These are phyloP conservation scores for Rhododendron simsii DNA, from an alignment of 148 eudicot genomes.

Conservation along the genomic window DNA sequence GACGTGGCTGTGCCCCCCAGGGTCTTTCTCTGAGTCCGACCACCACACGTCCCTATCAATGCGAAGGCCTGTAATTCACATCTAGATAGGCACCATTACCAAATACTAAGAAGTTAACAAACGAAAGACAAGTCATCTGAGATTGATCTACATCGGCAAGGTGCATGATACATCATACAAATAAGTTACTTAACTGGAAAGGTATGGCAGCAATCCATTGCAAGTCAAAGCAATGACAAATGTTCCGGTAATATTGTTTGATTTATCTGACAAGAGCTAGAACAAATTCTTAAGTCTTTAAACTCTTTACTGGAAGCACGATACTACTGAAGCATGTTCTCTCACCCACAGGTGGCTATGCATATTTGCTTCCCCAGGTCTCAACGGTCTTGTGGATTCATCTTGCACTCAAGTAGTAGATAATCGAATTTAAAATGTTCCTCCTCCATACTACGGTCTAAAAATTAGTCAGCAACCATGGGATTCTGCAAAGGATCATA, in stretches of 20 bases:
- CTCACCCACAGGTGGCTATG: not conserved
- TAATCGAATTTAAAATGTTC: not conserved
- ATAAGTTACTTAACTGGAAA: not conserved
- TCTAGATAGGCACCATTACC: slow-evolving; percentile 5
- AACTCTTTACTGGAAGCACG: not conserved
- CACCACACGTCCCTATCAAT: slow-evolving; percentile 42
- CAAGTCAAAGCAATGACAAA: slow-evolving; percentile 5
- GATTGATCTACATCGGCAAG: not conserved
- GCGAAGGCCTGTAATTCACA: slow-evolving; percentile 50
- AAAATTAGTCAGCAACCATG: too few relatives aligned
- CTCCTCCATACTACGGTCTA: too few relatives aligned
- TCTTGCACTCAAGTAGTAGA: not conserved
- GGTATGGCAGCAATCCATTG: not conserved
- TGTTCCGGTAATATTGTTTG: not conserved
- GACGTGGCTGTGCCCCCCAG: too few relatives aligned
- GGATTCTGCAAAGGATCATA: not conserved
- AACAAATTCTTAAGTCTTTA: not conserved
- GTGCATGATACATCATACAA: not conserved
- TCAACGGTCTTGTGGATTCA: not conserved
- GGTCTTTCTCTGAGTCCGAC: too few relatives aligned
- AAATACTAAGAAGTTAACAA: not conserved
- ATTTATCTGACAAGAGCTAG: too few relatives aligned
- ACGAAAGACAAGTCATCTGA: not conserved
- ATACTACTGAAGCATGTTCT: not conserved
- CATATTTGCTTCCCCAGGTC: not conserved